phyloP scores from a whole-genome alignment of 106 monocot species.

The Platanthera guangdongensis region DNA sequence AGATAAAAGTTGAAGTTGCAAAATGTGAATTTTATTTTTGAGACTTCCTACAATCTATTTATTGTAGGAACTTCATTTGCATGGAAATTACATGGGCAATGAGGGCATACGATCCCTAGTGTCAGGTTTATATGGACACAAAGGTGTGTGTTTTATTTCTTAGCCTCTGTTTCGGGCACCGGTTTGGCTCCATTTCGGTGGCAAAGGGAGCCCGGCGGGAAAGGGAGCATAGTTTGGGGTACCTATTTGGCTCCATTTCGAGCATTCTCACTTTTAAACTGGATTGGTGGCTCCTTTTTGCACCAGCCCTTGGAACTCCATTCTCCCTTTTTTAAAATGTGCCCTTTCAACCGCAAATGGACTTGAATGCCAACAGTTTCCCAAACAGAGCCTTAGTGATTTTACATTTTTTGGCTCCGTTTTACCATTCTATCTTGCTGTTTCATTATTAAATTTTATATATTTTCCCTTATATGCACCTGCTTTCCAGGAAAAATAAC shows the following conservation, averaged over 20 bases:
- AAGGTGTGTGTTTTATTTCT: constrained; percentile 36
- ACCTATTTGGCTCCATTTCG: too few species aligned
- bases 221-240: too few species aligned
- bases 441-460: background rate
- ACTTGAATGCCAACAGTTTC: too few species aligned
- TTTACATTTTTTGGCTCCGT: background rate
- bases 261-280: too few species aligned
- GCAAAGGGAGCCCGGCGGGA: too few species aligned
- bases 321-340: too few species aligned
- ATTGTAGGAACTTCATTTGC: constrained; percentile 85
- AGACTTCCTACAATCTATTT: background rate
- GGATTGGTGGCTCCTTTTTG: too few species aligned
- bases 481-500: constrained; percentile 59
- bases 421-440: background rate
- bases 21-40: background rate
- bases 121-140: constrained; percentile 67
- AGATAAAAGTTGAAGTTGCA: background rate
- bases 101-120: constrained; percentile 77
- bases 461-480: background rate
- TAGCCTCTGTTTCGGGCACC: too few species aligned
- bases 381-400: background rate
- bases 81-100: constrained; percentile 93
- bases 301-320: too few species aligned
- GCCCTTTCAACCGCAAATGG: too few species aligned
- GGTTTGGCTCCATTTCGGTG: too few species aligned